Conservation (phyloP, 768 basidiomycete genomes). For the Boletus speciosus region DNA sequence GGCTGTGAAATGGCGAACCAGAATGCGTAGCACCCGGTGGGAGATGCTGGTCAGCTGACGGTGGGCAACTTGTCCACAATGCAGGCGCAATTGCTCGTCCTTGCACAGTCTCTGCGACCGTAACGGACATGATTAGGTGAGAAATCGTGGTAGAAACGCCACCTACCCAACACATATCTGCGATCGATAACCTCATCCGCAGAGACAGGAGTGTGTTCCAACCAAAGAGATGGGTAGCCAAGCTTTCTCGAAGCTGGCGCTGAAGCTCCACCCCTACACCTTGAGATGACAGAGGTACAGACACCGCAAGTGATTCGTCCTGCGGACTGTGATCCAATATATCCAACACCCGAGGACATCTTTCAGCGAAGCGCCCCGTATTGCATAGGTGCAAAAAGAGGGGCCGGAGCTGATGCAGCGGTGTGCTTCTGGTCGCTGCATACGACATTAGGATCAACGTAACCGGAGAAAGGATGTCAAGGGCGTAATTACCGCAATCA, state of each 20-base stretch:
- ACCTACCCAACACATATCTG: constrained; percentile 43
- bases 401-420: constrained; percentile 28
- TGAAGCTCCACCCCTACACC: constrained; percentile 37
- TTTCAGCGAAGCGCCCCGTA: constrained; percentile 34
- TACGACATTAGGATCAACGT: constrained; percentile 7
- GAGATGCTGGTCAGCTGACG: constrained; percentile 49
- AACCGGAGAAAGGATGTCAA: constrained; percentile 1
- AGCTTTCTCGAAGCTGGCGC: constrained; percentile 45
- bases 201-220: constrained; percentile 50
- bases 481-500: constrained; percentile 40
- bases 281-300: constrained; percentile 31
- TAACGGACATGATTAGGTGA: constrained; percentile 13
- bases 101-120: constrained; percentile 50
- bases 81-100: constrained; percentile 37
- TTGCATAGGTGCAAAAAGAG: constrained; percentile 34
- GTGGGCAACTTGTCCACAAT: constrained; percentile 54
- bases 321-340: constrained; percentile 34
- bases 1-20: constrained; percentile 56
- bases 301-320: constrained; percentile 35
- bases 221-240: constrained; percentile 60
- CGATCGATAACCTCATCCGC: constrained; percentile 51
- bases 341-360: constrained; percentile 45
- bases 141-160: constrained; percentile 6
- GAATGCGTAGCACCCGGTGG: constrained; percentile 48
- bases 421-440: constrained; percentile 22